Percentiles rank a stretch among this genome's conserved stretches.
These are phyloP conservation scores for Dictyostelium brefeldianum DNA, from an alignment of 78 protist species.

Conservation along the genomic window DNA sequence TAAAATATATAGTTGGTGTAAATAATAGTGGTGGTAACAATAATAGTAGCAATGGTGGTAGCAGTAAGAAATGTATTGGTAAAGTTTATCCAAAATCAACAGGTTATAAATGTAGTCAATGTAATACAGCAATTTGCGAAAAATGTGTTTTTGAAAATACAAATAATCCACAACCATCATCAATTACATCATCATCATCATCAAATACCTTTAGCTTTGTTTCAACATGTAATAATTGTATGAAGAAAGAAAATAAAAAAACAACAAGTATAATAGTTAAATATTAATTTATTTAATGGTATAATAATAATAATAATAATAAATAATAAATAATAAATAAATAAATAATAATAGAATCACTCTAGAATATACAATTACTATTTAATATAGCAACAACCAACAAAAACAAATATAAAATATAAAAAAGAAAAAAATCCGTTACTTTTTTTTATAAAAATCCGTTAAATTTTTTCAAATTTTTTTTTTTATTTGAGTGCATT, in stretches of 20 bases:
- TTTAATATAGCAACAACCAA: no score
- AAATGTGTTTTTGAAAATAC: background rate
- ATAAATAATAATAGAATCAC: background rate
- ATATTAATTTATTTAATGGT: background rate
- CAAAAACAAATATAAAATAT: no score
- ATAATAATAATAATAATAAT: background rate
- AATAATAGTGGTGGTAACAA: background rate
- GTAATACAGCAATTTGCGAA: constrained; percentile 5
- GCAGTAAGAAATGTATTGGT: background rate
- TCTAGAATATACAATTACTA: no score
- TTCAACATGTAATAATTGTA: constrained; percentile 16
- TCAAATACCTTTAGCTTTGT: background rate
- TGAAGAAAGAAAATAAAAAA: constrained; percentile 11
- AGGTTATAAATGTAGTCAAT: constrained; percentile 9
- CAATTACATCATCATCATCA: background rate
- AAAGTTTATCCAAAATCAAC: constrained; percentile 13
- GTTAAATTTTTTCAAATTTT: no score
- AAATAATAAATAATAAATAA: background rate
- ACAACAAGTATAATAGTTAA: constrained; percentile 7
- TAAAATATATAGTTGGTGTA: constrained; percentile 22
- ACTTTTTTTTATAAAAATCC: no score
- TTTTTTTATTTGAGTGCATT: no score
- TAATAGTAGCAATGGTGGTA: background rate
- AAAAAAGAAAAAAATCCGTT: no score
- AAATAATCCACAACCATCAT: background rate